These are phyloP conservation scores for Raphanus sativus DNA, from an alignment of 345 rosid genomes.

Conservation along the genomic window DNA sequence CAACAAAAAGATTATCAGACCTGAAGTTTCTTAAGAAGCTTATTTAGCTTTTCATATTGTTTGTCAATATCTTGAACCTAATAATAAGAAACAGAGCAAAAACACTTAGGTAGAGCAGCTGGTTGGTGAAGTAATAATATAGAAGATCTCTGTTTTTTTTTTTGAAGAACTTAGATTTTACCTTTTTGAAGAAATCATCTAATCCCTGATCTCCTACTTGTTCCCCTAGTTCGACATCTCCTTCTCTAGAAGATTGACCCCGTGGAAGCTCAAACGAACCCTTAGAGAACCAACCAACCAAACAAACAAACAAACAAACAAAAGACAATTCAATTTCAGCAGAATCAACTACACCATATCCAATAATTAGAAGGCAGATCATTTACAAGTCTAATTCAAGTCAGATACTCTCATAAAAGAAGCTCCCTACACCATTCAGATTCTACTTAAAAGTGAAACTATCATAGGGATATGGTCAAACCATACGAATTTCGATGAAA, in stretches of 20 bases:
- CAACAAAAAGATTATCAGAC: constrained; percentile 35
- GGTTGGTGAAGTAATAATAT: background rate
- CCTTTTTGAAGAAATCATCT: constrained; percentile 91
- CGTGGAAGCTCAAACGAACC: constrained; percentile 85
- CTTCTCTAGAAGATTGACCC: constrained; percentile 58
- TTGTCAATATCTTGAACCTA: constrained; percentile 94
- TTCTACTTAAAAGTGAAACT: constrained; percentile 18
- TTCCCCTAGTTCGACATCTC: constrained; percentile 64
- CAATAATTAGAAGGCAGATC: background rate
- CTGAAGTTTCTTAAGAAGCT: constrained; percentile 86
- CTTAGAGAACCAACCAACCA: constrained; percentile 12
- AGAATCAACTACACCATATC: background rate
- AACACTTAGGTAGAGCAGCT: background rate
- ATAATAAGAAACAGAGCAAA: constrained; percentile 10
- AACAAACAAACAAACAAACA: no score
- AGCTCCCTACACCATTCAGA: constrained; percentile 8
- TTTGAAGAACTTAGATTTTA: background rate
- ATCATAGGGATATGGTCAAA: constrained; percentile 7
- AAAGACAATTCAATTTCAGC: no score
- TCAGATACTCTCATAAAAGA: background rate
- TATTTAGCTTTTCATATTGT: constrained; percentile 76
- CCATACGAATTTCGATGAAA: background rate
- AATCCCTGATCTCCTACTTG: constrained; percentile 67
- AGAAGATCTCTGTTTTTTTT: background rate
- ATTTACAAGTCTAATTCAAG: background rate